phyloP scores from a whole-genome alignment of 768 basidiomycete species.

The Pisolithus marmoratus region DNA sequence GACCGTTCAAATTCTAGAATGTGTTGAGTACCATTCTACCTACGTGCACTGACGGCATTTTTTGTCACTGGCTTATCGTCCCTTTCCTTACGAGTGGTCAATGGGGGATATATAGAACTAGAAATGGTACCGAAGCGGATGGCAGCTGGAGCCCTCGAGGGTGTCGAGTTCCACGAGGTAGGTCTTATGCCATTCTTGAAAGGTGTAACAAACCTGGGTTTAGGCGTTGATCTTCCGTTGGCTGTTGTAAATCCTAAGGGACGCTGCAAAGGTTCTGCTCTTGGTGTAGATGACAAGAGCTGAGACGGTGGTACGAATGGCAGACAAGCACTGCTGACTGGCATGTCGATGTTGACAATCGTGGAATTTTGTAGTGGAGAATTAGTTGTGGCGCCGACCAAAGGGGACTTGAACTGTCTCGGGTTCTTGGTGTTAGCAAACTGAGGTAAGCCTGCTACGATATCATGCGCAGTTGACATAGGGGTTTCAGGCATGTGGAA shows the following conservation, averaged over 20 bases:
- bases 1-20: not conserved
- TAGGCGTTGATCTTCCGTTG: constrained; percentile 26
- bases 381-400: constrained; percentile 17
- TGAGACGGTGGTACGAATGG: constrained; percentile 20
- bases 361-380: constrained; percentile 13
- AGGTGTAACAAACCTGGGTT: constrained; percentile 49
- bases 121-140: not conserved
- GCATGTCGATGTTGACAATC: constrained; percentile 25
- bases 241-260: constrained; percentile 21
- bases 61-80: constrained; percentile 4
- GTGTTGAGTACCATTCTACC: not conserved
- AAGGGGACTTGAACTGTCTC: constrained; percentile 46
- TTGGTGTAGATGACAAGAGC: constrained; percentile 27
- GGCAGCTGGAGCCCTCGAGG: constrained; percentile 1
- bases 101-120: constrained; percentile 22
- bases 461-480: constrained; percentile 23
- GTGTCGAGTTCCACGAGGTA: constrained; percentile 20
- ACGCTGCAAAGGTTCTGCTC: constrained; percentile 9
- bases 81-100: constrained; percentile 3
- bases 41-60: constrained; percentile 24
- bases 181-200: constrained; percentile 53
- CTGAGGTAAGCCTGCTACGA: constrained; percentile 17
- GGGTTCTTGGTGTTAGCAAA: constrained; percentile 9
- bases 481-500: constrained; percentile 33
- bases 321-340: constrained; percentile 8